Conservation (phyloP, 2,329 filamentous ascomycete species). For the Neurospora sp. region DNA sequence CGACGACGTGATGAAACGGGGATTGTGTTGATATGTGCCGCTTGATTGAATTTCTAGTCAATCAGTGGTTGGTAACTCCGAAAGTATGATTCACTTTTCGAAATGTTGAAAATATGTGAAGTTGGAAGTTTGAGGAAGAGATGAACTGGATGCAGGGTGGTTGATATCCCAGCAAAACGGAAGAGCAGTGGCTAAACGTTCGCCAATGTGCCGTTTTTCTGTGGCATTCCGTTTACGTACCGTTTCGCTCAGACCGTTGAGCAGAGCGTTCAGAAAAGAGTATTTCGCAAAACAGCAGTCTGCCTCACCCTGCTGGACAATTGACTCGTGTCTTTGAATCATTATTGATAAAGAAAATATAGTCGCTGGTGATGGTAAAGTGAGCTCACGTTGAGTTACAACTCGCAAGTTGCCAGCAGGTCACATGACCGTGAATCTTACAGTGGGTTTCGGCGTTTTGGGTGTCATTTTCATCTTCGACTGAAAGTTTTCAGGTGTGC, state of each 20-base stretch:
- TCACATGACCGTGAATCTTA: not conserved
- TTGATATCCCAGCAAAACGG: not conserved
- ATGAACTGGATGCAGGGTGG: not conserved
- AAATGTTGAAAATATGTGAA: not conserved
- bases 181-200: not conserved
- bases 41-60: not conserved
- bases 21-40: not conserved
- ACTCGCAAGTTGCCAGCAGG: not conserved
- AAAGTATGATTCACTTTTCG: too few species aligned
- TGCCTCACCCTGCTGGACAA: too few species aligned
- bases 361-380: not conserved
- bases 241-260: not conserved
- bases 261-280: not conserved
- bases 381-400: not conserved
- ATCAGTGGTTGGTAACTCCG: rapidly evolving
- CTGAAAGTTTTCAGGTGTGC: not conserved
- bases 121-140: not conserved
- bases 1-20: not conserved
- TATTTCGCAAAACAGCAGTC: not conserved
- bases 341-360: not conserved
- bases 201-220: not conserved
- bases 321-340: rapidly evolving
- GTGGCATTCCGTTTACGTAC: not conserved
- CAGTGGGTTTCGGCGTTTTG: not conserved
- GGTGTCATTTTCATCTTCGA: not conserved